A percentile compares a stretch with the other conserved stretches of the same genome.
Evolutionary conservation across 225 moss, liverwort and hornwort species (phyloP).

Genomic region (Ulota crispa): DNA sequence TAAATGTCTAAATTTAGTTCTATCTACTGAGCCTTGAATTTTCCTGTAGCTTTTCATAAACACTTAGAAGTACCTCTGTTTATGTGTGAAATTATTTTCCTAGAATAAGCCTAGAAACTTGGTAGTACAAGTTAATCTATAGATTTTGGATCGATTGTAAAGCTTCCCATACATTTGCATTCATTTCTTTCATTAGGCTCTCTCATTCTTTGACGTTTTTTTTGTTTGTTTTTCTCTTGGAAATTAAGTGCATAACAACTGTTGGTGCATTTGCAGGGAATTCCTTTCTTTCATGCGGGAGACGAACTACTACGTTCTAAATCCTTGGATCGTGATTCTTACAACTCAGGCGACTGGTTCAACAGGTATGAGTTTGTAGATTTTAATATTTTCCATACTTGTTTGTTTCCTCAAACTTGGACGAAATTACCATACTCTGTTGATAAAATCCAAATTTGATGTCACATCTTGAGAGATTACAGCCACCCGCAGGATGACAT

Average conservation of each 20-base stretch:
- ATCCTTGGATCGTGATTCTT: slow-evolving; percentile 95
- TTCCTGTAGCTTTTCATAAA: neutral
- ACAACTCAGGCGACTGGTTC: slow-evolving; percentile 98
- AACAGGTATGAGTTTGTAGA: slow-evolving; percentile 59
- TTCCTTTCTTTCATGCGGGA: slow-evolving; percentile 94
- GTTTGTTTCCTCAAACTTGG: neutral
- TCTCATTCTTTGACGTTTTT: neutral
- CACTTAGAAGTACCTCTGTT: neutral
- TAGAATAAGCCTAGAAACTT: neutral
- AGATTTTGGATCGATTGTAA: neutral
- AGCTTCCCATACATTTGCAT: neutral
- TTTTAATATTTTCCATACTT: neutral
- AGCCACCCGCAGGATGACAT: neutral
- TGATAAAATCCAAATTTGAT: neutral
- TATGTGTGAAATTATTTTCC: too few relatives aligned
- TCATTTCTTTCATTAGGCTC: neutral
- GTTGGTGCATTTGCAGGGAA: slow-evolving; percentile 48
- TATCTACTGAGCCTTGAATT: neutral
- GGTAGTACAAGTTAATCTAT: neutral
- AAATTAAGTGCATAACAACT: neutral
- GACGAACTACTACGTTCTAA: slow-evolving; percentile 91
- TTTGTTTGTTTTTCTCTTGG: neutral
- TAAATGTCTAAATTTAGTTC: neutral
- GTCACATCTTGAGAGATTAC: neutral
- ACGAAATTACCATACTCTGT: neutral